Evolutionary conservation across 257 asterid species (phyloP).

Genomic region (Solanum appendiculatum): DNA sequence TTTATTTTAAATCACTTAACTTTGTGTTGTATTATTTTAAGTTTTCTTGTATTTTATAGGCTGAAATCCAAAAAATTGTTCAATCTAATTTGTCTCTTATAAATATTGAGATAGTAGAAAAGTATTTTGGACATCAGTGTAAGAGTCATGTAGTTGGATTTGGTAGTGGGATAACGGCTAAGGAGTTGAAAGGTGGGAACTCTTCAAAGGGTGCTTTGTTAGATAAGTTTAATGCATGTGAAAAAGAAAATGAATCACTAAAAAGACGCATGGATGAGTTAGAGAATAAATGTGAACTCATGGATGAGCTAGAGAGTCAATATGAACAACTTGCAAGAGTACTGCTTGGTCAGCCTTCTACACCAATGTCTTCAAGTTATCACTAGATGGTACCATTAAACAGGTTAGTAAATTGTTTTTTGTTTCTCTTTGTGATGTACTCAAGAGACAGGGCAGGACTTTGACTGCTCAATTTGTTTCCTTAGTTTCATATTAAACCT

Average conservation of each 20-base stretch:
- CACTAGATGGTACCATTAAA: neutral
- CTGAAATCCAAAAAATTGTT: too few species aligned
- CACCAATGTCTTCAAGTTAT: neutral
- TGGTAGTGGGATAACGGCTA: too few species aligned
- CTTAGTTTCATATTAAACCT: neutral
- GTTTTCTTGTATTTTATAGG: too few species aligned
- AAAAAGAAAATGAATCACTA: neutral
- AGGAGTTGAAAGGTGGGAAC: neutral
- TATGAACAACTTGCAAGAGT: neutral
- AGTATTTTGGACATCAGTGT: too few species aligned
- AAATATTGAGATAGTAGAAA: too few species aligned
- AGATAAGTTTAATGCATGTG: neutral
- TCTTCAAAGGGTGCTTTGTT: neutral
- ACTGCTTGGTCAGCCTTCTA: neutral
- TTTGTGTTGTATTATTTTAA: too few species aligned
- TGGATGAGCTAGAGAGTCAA: neutral
- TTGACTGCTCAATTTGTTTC: neutral
- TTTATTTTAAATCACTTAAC: too few species aligned
- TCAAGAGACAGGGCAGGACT: neutral
- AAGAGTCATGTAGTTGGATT: too few species aligned
- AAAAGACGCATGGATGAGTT: too few species aligned
- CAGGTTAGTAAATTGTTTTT: rapidly evolving
- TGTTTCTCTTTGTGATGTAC: neutral
- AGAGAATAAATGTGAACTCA: neutral
- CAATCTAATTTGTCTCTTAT: too few species aligned